phyloP scores from a whole-genome alignment of 139 green algal species.

The Parachlorella kessleri region DNA sequence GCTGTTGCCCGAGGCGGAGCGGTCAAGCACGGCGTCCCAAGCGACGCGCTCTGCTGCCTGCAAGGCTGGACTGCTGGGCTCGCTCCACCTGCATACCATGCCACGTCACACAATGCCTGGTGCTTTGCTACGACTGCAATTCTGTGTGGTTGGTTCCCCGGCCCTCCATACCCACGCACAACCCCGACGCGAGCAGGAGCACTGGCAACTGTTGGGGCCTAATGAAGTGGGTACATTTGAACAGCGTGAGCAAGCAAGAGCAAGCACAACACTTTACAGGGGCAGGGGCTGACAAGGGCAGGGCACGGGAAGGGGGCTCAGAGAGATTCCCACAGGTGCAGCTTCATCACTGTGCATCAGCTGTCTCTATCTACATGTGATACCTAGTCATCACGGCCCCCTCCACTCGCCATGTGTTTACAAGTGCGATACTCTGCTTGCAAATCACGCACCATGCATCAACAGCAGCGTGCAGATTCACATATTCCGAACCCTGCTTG shows the following conservation, averaged over 20 bases:
- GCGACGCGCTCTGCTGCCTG: conserved; percentile 5
- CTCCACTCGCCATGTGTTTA: too few relatives aligned
- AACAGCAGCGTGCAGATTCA: too few relatives aligned
- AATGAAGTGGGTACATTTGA: too few relatives aligned
- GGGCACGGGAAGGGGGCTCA: conserved; percentile 12
- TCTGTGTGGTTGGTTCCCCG: too few relatives aligned
- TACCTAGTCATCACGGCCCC: conserved; percentile 21
- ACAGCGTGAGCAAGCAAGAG: neutral
- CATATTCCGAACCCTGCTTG: too few relatives aligned
- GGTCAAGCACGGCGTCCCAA: conserved; percentile 22
- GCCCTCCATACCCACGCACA: too few relatives aligned
- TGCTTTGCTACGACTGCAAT: too few relatives aligned
- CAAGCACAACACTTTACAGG: neutral
- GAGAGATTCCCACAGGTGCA: conserved; percentile 39
- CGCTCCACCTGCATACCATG: neutral
- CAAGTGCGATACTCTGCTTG: too few relatives aligned
- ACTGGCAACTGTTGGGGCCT: too few relatives aligned
- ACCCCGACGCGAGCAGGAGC: too few relatives aligned
- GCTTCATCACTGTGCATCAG: conserved; percentile 26
- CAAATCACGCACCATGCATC: too few relatives aligned
- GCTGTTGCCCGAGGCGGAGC: neutral
- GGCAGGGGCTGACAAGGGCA: neutral
- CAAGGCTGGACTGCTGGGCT: neutral
- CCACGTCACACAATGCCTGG: conserved; percentile 15
- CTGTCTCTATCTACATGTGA: conserved; percentile 38